These are phyloP conservation scores for Lentinula boryana DNA, from an alignment of 768 basidiomycete species.

Conservation along the genomic window DNA sequence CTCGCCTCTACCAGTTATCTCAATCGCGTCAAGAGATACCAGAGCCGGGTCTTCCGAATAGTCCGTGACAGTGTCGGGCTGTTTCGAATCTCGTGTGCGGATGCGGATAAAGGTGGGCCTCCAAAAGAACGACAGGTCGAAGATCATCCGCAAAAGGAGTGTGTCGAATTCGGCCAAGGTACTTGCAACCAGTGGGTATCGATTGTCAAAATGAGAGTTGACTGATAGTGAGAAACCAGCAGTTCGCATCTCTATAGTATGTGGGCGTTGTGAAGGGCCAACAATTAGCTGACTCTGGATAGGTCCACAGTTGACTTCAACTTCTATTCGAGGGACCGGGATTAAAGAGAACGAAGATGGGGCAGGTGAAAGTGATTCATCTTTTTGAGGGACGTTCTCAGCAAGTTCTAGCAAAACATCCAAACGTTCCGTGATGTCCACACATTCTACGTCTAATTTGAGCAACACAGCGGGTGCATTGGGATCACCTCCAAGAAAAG, in stretches of 20 bases:
- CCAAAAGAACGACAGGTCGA: slow-evolving; percentile 33
- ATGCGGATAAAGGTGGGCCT: slow-evolving; percentile 51
- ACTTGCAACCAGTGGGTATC: slow-evolving; percentile 6
- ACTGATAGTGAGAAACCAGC: slow-evolving; percentile 42
- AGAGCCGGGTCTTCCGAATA: slow-evolving; percentile 43
- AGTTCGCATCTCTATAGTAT: slow-evolving; percentile 50
- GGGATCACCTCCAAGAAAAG: slow-evolving; percentile 51
- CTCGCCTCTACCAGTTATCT: slow-evolving; percentile 36
- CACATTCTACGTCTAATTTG: slow-evolving; percentile 32
- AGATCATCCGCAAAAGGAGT: slow-evolving; percentile 39
- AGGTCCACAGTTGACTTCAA: slow-evolving; percentile 44
- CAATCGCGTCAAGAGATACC: slow-evolving; percentile 52
- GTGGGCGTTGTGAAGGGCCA: slow-evolving; percentile 35
- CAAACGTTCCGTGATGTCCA: slow-evolving; percentile 49
- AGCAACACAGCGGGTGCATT: slow-evolving; percentile 52
- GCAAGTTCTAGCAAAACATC: slow-evolving; percentile 43
- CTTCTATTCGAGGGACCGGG: slow-evolving; percentile 42
- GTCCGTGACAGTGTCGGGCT: slow-evolving; percentile 19
- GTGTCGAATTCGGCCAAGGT: slow-evolving; percentile 23
- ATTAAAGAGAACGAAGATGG: slow-evolving; percentile 19
- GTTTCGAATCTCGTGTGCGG: slow-evolving; percentile 26
- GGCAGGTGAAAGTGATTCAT: slow-evolving; percentile 11
- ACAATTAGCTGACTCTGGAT: slow-evolving; percentile 48
- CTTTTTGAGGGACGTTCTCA: neutral
- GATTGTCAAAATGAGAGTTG: slow-evolving; percentile 18